These are phyloP conservation scores for Raddia distichophylla DNA, from an alignment of 176 grass and related monocot genomes.

Conservation along the genomic window DNA sequence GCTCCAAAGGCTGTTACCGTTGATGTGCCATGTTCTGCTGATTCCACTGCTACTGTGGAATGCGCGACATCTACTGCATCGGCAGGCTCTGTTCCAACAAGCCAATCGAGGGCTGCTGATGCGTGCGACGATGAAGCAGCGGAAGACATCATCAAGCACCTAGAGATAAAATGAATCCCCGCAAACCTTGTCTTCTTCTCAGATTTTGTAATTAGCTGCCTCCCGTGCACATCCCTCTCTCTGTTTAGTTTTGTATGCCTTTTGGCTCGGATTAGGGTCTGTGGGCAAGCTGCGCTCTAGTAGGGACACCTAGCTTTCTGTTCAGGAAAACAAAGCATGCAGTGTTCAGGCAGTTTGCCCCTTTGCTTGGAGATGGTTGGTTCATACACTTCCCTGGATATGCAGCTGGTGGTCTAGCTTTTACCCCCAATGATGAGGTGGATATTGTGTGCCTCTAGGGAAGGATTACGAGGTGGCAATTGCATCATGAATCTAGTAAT, in stretches of 20 bases:
- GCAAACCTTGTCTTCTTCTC: constrained; percentile 23
- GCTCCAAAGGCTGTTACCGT: constrained; percentile 9
- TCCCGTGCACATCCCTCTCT: constrained; percentile 53
- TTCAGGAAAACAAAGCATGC: constrained; percentile 38
- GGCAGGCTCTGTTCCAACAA: constrained; percentile 1
- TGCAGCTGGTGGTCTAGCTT: constrained; percentile 53
- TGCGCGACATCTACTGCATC: background rate
- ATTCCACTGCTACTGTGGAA: constrained; percentile 19
- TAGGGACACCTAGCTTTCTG: constrained; percentile 63
- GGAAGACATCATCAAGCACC: constrained; percentile 51
- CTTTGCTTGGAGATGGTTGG: constrained; percentile 44
- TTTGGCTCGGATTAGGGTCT: constrained; percentile 48
- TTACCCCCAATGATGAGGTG: constrained; percentile 61
- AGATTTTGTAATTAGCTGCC: constrained; percentile 58
- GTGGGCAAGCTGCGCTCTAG: constrained; percentile 49
- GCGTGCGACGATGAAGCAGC: background rate
- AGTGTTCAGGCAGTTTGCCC: constrained; percentile 53
- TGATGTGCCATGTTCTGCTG: constrained; percentile 18
- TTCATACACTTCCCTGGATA: constrained; percentile 53
- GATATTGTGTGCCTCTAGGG: constrained; percentile 58
- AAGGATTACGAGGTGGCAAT: constrained; percentile 54
- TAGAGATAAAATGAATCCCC: constrained; percentile 53
- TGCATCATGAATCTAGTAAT: constrained; percentile 41
- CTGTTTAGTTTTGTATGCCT: constrained; percentile 53
- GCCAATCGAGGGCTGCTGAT: background rate